Conservation (phyloP, 345 rosid species). For the Gossypium mustelinum region DNA sequence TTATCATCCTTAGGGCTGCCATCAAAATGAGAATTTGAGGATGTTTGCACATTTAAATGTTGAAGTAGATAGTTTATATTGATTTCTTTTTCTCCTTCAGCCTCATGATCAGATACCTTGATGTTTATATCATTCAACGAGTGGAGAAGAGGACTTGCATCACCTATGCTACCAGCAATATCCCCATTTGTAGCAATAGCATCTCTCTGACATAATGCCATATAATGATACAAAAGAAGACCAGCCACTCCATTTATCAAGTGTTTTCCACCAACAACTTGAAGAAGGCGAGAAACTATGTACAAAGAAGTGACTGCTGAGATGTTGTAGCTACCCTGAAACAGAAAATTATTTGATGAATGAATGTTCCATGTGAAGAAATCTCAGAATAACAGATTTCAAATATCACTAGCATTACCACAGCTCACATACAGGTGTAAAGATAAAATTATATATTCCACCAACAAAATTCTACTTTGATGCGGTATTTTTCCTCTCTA, state of each 20-base stretch:
- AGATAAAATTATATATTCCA: background rate
- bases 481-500: background rate
- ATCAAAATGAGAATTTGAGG: conserved; percentile 22
- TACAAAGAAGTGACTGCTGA: conserved; percentile 54
- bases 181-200: conserved; percentile 22
- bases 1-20: conserved; percentile 20
- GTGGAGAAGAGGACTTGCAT: conserved; percentile 25
- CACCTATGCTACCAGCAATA: conserved; percentile 9
- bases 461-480: conserved; percentile 3
- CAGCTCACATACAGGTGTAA: background rate
- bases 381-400: background rate
- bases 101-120: conserved; percentile 25
- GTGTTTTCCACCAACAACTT: conserved; percentile 52
- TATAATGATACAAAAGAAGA: conserved; percentile 39
- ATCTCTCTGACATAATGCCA: conserved; percentile 22
- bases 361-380: background rate
- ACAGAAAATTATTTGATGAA: conserved; percentile 8
- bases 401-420: conserved; percentile 9
- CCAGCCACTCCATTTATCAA: conserved; percentile 39
- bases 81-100: conserved; percentile 28
- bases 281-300: conserved; percentile 50
- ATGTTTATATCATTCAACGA: conserved; percentile 25
- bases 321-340: conserved; percentile 40
- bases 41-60: conserved; percentile 11
- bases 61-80: conserved; percentile 19